Evolutionary conservation across 2,329 filamentous ascomycete species (phyloP).

Genomic region (Colletotrichum navitas): DNA sequence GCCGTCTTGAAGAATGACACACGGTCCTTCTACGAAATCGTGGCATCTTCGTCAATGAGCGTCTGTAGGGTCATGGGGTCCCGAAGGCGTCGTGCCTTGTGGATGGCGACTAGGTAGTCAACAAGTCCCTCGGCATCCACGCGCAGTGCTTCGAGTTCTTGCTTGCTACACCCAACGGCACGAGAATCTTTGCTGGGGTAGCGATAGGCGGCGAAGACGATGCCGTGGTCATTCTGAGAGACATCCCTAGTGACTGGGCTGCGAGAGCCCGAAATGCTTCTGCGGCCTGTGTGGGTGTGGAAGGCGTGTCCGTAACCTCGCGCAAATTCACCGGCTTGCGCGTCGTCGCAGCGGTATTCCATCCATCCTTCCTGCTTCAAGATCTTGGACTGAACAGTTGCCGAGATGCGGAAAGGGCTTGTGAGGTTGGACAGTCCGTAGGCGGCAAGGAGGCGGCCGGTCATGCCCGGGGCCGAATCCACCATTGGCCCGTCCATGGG

Average conservation of each 20-base stretch:
- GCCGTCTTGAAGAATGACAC: conserved; percentile 1
- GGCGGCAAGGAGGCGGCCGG: conserved; percentile 66
- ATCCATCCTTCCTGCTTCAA: conserved; percentile 65
- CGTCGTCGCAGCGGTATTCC: conserved; percentile 62
- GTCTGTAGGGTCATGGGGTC: conserved; percentile 36
- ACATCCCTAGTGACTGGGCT: conserved; percentile 21
- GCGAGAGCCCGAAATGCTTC: conserved; percentile 25
- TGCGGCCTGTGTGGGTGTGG: conserved; percentile 56
- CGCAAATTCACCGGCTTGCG: conserved; percentile 59
- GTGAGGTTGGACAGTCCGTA: conserved; percentile 65
- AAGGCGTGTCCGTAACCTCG: conserved; percentile 68
- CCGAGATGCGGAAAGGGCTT: conserved; percentile 65
- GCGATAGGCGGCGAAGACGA: conserved; percentile 69
- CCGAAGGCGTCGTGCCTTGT: conserved; percentile 55
- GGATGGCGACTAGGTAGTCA: conserved; percentile 65
- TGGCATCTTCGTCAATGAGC: conserved; percentile 31
- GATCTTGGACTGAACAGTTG: conserved; percentile 63
- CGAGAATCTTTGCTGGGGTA: conserved; percentile 57
- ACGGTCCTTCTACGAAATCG: conserved; percentile 2
- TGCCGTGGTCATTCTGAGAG: conserved; percentile 59
- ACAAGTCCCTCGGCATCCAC: conserved; percentile 66
- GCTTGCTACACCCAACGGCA: conserved; percentile 51
- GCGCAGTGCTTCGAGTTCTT: conserved; percentile 61
- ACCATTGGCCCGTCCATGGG: conserved; percentile 37
- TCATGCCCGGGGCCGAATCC: conserved; percentile 49